Conservation (phyloP, 768 basidiomycete genomes). For the Mycena alexandri region DNA sequence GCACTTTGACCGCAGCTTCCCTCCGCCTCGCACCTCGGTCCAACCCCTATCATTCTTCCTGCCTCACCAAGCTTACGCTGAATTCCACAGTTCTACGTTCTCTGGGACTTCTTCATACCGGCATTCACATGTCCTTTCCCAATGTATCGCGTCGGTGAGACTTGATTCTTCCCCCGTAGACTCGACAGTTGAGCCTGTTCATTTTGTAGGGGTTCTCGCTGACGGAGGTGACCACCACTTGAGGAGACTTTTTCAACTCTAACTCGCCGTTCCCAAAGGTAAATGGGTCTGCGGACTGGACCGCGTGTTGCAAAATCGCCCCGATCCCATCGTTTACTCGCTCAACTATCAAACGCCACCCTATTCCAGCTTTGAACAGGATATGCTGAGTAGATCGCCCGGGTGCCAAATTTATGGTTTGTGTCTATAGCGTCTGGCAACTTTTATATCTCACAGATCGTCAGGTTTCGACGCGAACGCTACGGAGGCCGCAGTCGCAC, state of each 20-base stretch:
- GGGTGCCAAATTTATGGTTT: slow-evolving; percentile 51
- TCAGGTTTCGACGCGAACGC: slow-evolving; percentile 31
- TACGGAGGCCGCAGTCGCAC: background rate
- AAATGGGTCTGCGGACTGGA: slow-evolving; percentile 66
- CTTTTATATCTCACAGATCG: background rate
- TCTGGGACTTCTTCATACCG: slow-evolving; percentile 49
- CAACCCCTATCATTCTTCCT: background rate
- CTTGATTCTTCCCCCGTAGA: background rate
- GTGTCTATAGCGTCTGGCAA: background rate
- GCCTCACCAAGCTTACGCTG: background rate
- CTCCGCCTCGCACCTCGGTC: slow-evolving; percentile 11
- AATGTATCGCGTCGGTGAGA: slow-evolving; percentile 42
- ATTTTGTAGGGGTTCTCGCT: slow-evolving; percentile 1
- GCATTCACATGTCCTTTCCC: slow-evolving; percentile 46
- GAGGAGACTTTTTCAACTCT: too few species aligned
- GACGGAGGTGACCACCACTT: background rate
- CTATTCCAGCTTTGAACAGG: slow-evolving; percentile 58
- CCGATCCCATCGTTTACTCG: slow-evolving; percentile 59
- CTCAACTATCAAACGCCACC: slow-evolving; percentile 56
- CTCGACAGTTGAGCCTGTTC: background rate
- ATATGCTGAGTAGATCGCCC: slow-evolving; percentile 46
- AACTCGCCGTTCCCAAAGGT: background rate
- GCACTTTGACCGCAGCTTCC: slow-evolving; percentile 10
- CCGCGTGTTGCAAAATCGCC: slow-evolving; percentile 52
- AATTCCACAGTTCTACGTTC: slow-evolving; percentile 19